A percentile compares a stretch with the other conserved stretches of the same genome.
These are phyloP conservation scores for Lithohypha guttulata DNA, from an alignment of 2,329 filamentous ascomycete genomes.

Conservation along the genomic window DNA sequence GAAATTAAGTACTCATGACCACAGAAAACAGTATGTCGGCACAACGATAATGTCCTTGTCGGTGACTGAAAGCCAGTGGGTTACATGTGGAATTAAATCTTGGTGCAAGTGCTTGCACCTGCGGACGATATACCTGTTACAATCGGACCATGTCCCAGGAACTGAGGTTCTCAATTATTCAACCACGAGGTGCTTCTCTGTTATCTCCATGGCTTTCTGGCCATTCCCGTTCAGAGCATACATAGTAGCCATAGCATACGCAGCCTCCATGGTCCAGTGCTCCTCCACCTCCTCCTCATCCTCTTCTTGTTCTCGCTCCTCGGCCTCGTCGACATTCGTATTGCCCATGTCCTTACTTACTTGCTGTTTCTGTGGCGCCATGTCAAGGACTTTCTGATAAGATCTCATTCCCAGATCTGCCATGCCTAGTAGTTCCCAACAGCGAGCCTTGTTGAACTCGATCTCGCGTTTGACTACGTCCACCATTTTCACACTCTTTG, in stretches of 20 bases:
- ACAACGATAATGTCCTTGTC: too few species aligned
- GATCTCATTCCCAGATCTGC: conserved; percentile 60
- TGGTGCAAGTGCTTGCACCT: too few species aligned
- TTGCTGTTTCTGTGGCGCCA: conserved; percentile 33
- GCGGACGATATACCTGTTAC: too few species aligned
- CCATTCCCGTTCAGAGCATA: conserved; percentile 55
- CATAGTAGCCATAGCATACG: conserved; percentile 61
- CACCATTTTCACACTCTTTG: conserved; percentile 3
- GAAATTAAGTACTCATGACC: too few species aligned
- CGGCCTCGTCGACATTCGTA: conserved; percentile 35
- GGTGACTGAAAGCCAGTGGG: too few species aligned
- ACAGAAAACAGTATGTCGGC: too few species aligned
- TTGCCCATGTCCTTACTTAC: too few species aligned
- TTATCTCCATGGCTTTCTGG: conserved; percentile 49
- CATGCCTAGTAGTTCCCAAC: conserved; percentile 66
- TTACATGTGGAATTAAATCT: too few species aligned
- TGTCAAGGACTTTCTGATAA: conserved; percentile 47
- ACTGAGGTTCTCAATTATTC: conserved; percentile 21
- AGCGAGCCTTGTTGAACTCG: conserved; percentile 67
- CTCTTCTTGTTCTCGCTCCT: conserved; percentile 19
- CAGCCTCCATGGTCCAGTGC: conserved; percentile 58
- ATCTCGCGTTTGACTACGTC: conserved; percentile 46
- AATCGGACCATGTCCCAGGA: too few species aligned
- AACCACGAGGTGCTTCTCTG: conserved; percentile 48
- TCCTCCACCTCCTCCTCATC: conserved; percentile 29